Percentiles rank a stretch among this genome's conserved stretches.
phyloP scores from a whole-genome alignment of 2,329 filamentous ascomycete genomes.

The Cordyceps fumosorosea region DNA sequence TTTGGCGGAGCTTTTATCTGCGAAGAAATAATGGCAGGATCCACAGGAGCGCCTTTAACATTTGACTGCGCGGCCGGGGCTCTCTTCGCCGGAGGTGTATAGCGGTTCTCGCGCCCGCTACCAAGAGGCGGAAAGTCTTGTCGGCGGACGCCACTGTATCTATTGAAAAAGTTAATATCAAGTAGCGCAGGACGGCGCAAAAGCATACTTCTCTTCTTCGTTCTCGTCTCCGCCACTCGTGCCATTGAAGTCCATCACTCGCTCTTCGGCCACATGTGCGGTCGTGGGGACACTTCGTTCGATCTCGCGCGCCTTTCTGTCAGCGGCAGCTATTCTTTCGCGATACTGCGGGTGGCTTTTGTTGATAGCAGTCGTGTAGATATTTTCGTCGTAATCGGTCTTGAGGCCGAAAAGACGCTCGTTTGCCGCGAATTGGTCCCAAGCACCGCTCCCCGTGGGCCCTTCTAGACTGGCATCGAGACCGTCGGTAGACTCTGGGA shows the following conservation, averaged over 20 bases:
- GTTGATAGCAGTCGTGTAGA: slow-evolving; percentile 90
- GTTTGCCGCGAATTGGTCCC: slow-evolving; percentile 95
- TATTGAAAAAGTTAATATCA: slow-evolving; percentile 27
- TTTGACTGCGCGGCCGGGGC: slow-evolving; percentile 69
- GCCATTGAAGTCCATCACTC: slow-evolving; percentile 61
- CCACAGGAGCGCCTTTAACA: slow-evolving; percentile 69
- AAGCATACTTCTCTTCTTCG: slow-evolving; percentile 81
- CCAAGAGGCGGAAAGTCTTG: slow-evolving; percentile 63
- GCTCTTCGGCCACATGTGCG: slow-evolving; percentile 83
- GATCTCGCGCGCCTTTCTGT: slow-evolving; percentile 83
- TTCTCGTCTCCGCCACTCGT: slow-evolving; percentile 64
- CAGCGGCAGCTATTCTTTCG: slow-evolving; percentile 69
- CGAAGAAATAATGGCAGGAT: slow-evolving; percentile 88
- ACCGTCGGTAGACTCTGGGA: slow-evolving; percentile 56
- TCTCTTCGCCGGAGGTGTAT: slow-evolving; percentile 83
- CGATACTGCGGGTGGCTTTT: slow-evolving; percentile 76
- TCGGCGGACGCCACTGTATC: slow-evolving; percentile 87
- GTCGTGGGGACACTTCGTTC: slow-evolving; percentile 69
- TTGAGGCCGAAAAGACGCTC: slow-evolving; percentile 80
- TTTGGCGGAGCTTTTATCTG: slow-evolving; percentile 52
- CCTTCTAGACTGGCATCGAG: slow-evolving; percentile 68
- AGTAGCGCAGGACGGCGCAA: neutral
- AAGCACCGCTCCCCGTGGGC: slow-evolving; percentile 43
- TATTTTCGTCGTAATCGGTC: slow-evolving; percentile 87
- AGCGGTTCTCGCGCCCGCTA: slow-evolving; percentile 55